Evolutionary conservation across 75 land plant species (phyloP).

Genomic region (Cryptomeria japonica): DNA sequence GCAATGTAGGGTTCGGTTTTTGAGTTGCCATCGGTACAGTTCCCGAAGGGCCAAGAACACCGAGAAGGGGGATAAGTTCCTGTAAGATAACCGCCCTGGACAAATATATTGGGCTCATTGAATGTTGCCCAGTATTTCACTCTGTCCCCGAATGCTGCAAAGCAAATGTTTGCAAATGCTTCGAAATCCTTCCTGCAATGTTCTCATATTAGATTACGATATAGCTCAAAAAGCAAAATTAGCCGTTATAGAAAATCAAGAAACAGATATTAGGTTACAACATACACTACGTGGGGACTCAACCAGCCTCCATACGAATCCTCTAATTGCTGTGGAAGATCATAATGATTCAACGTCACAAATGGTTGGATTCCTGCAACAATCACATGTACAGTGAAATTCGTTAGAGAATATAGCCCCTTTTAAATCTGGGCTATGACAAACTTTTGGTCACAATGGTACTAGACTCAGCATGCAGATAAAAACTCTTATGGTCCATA

Average conservation of each 20-base stretch:
- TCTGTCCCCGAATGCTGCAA: not conserved
- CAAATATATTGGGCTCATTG: not conserved
- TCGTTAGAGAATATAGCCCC: not conserved
- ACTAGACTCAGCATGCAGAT: too few species aligned
- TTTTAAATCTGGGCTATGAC: not conserved
- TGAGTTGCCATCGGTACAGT: slow-evolving; percentile 12
- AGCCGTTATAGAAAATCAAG: not conserved
- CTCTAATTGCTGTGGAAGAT: slow-evolving; percentile 50
- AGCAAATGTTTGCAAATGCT: not conserved
- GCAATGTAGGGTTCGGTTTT: slow-evolving; percentile 12
- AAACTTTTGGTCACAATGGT: slow-evolving; percentile 6
- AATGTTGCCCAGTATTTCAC: slow-evolving; percentile 1
- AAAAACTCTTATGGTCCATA: slow-evolving; percentile 27
- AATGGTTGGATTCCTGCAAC: slow-evolving; percentile 46
- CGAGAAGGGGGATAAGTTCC: not conserved
- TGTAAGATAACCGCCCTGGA: not conserved
- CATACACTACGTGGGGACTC: slow-evolving; percentile 38
- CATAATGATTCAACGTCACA: slow-evolving; percentile 46
- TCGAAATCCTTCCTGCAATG: not conserved
- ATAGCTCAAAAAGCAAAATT: too few species aligned
- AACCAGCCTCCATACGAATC: slow-evolving; percentile 51
- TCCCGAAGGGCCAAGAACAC: not conserved
- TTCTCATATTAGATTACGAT: too few species aligned
- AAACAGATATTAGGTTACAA: not conserved
- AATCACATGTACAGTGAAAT: not conserved